Conservation (phyloP, 257 asterid genomes). For the Asclepias syriaca region DNA sequence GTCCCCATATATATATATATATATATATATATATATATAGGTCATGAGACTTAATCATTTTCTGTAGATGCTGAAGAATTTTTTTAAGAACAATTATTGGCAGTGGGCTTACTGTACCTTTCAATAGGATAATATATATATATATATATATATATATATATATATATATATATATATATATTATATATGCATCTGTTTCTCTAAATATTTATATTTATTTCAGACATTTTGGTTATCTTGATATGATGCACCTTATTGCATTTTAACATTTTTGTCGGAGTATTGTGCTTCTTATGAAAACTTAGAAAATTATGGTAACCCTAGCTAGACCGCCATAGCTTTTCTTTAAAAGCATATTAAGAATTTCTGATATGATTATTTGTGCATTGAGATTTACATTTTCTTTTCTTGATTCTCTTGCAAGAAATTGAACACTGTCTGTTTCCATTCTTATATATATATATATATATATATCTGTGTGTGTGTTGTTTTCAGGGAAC, state of each 20-base stretch:
- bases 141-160: no score
- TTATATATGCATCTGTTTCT: conserved; percentile 14
- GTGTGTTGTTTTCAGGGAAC: neutral
- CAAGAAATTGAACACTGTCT: no score
- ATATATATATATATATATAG: no score
- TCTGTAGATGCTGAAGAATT: conserved; percentile 18
- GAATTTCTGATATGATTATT: no score
- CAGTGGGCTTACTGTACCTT: conserved; percentile 37
- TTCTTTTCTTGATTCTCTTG: no score
- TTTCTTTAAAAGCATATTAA: no score
- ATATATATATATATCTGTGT: no score
- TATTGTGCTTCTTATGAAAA: neutral
- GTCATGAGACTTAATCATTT: conserved; percentile 13
- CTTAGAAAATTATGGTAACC: neutral
- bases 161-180: no score
- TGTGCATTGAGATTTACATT: no score
- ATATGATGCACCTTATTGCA: conserved; percentile 14
- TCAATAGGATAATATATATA: conserved; percentile 20
- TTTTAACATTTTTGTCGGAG: conserved; percentile 26
- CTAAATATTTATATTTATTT: neutral
- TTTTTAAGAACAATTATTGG: conserved; percentile 24
- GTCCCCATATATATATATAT: conserved; percentile 19
- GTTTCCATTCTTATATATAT: no score
- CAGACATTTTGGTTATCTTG: conserved; percentile 26
- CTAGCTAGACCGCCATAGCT: no score